These are phyloP conservation scores for Suhomyces coccinellae DNA, from an alignment of 1,139 yeast species.

Conservation along the genomic window DNA sequence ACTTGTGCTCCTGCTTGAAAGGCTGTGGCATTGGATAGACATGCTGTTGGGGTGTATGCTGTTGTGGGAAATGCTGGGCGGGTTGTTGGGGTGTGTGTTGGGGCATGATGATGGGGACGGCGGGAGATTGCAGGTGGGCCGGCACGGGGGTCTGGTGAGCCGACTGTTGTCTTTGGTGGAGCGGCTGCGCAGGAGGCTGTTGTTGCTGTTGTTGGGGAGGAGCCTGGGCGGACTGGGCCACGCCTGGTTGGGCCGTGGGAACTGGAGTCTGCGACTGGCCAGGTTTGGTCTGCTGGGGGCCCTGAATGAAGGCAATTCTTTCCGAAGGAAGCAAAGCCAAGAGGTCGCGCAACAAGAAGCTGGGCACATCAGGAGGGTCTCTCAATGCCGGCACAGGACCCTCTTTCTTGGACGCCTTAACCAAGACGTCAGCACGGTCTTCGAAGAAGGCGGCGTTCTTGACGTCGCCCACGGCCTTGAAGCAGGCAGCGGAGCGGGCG, in stretches of 20 bases:
- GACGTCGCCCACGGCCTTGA: slow-evolving; percentile 47
- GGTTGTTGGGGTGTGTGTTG: slow-evolving; percentile 19
- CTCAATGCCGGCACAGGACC: slow-evolving; percentile 46
- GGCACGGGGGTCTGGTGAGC: slow-evolving; percentile 12
- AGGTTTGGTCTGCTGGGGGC: slow-evolving; percentile 14
- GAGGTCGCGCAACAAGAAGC: slow-evolving; percentile 46
- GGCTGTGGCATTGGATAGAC: slow-evolving; percentile 22
- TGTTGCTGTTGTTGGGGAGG: slow-evolving; percentile 12
- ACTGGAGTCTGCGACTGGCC: slow-evolving; percentile 12
- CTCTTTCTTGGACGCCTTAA: slow-evolving; percentile 43
- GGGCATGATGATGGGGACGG: slow-evolving; percentile 13
- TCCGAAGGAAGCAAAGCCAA: slow-evolving; percentile 46
- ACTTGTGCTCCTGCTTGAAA: slow-evolving; percentile 21
- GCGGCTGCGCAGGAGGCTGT: not conserved
- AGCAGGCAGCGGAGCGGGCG: slow-evolving; percentile 51
- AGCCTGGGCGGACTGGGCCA: slow-evolving; percentile 7
- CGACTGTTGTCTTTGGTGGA: slow-evolving; percentile 12
- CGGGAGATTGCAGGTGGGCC: slow-evolving; percentile 16
- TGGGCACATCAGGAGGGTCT: slow-evolving; percentile 53
- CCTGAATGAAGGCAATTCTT: slow-evolving; percentile 40
- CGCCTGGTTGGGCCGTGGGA: slow-evolving; percentile 8
- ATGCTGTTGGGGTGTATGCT: slow-evolving; percentile 15
- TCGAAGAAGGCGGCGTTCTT: slow-evolving; percentile 43
- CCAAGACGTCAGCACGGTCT: slow-evolving; percentile 42
- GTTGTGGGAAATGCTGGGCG: slow-evolving; percentile 16